Conservation (phyloP, 2,329 filamentous ascomycete species). For the Cytospora schulzeri region DNA sequence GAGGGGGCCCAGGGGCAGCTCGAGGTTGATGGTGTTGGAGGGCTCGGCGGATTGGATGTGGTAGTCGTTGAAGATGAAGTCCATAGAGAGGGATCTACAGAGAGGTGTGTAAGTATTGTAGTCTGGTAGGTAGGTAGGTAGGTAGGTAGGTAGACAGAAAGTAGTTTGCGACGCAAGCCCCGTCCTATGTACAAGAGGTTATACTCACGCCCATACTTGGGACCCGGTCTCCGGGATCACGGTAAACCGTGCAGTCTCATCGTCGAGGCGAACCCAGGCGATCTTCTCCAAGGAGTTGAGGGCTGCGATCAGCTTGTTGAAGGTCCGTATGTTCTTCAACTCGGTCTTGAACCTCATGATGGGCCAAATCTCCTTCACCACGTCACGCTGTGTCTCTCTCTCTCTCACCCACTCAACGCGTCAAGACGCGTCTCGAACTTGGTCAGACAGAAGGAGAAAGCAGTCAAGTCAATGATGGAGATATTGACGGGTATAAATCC, state of each 20-base stretch:
- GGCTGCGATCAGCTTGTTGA: constrained; percentile 66
- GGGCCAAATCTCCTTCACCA: constrained; percentile 20
- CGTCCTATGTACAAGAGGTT: neutral
- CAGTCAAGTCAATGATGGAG: neutral
- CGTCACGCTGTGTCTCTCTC: neutral
- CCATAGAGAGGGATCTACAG: constrained; percentile 61
- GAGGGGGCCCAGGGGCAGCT: constrained; percentile 84
- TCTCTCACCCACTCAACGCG: constrained; percentile 12
- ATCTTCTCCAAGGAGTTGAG: constrained; percentile 74
- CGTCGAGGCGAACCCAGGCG: constrained; percentile 86
- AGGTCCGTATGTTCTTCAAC: constrained; percentile 66
- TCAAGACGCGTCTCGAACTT: constrained; percentile 11
- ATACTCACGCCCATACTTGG: constrained; percentile 88
- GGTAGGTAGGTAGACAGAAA: no score
- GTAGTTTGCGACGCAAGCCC: no score
- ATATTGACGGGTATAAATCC: neutral
- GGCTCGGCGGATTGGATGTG: constrained; percentile 80
- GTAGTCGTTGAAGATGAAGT: constrained; percentile 86
- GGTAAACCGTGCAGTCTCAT: constrained; percentile 88
- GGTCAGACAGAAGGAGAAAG: neutral
- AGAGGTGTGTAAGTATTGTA: constrained; percentile 22
- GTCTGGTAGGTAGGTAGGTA: neutral
- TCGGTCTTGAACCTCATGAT: constrained; percentile 69
- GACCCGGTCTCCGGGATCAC: constrained; percentile 93
- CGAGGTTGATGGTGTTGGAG: constrained; percentile 91